Evolutionary conservation across 371 early-diverging fungal genomes (phyloP).

Genomic region (Lichtheimia ornata): DNA sequence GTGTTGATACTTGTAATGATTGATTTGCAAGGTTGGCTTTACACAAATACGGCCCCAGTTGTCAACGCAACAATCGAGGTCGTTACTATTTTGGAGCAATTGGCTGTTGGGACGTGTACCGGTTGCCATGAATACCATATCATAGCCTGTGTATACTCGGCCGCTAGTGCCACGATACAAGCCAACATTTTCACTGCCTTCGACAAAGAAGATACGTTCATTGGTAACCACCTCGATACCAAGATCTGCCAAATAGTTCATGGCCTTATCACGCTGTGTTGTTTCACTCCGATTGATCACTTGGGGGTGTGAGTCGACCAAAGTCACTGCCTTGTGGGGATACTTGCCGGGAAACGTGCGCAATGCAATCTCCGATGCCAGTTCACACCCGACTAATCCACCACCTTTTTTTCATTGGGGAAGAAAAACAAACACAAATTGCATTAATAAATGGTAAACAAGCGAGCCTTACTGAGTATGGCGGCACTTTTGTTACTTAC

Average conservation of each 20-base stretch:
- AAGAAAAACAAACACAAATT: background rate
- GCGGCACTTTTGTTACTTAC: constrained; percentile 12
- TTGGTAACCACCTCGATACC: constrained; percentile 68
- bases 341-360: constrained; percentile 26
- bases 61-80: constrained; percentile 32
- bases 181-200: constrained; percentile 29
- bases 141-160: constrained; percentile 24
- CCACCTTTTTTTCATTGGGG: constrained; percentile 41
- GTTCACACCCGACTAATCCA: constrained; percentile 69
- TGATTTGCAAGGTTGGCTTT: constrained; percentile 62
- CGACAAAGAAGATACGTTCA: constrained; percentile 48
- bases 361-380: constrained; percentile 59
- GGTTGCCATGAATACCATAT: constrained; percentile 42
- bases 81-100: constrained; percentile 20
- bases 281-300: constrained; percentile 37
- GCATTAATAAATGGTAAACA: no score
- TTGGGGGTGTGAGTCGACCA: constrained; percentile 50
- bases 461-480: no score
- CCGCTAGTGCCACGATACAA: constrained; percentile 20
- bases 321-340: constrained; percentile 53
- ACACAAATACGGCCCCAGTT: constrained; percentile 50
- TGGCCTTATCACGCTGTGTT: constrained; percentile 47
- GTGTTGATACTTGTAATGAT: constrained; percentile 54
- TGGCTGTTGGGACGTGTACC: constrained; percentile 39
- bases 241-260: constrained; percentile 48